Evolutionary conservation across 257 asterid species (phyloP).

Genomic region (Solanum piurae): DNA sequence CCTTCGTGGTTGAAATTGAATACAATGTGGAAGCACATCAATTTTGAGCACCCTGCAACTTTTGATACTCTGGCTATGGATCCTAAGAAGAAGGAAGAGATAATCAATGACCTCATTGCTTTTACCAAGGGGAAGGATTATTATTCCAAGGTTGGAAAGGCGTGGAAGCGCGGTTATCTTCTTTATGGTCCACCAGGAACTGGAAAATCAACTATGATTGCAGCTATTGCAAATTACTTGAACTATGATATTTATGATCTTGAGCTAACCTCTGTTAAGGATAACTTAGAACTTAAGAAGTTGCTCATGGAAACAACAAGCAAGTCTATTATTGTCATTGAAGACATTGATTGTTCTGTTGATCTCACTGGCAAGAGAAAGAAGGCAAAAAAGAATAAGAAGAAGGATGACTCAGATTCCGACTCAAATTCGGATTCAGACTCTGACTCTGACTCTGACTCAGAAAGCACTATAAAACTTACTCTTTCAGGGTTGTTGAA

Average conservation of each 20-base stretch:
- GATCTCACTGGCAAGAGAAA: background rate
- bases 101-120: background rate
- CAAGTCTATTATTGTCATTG: background rate
- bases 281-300: background rate
- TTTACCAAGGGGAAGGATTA: background rate
- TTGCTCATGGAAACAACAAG: background rate
- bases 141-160: background rate
- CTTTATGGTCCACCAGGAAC: background rate
- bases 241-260: background rate
- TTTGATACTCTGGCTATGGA: background rate
- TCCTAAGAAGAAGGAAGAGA: background rate
- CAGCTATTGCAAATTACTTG: background rate
- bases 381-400: background rate
- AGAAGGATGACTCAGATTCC: background rate
- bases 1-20: background rate
- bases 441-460: fast-evolving
- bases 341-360: background rate
- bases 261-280: background rate
- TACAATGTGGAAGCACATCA: background rate
- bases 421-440: background rate
- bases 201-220: background rate
- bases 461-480: background rate
- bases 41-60: background rate
- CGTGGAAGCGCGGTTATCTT: background rate
- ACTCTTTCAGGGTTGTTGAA: background rate